Conservation (phyloP, 129 eudicot species). For the Centella asiatica region DNA sequence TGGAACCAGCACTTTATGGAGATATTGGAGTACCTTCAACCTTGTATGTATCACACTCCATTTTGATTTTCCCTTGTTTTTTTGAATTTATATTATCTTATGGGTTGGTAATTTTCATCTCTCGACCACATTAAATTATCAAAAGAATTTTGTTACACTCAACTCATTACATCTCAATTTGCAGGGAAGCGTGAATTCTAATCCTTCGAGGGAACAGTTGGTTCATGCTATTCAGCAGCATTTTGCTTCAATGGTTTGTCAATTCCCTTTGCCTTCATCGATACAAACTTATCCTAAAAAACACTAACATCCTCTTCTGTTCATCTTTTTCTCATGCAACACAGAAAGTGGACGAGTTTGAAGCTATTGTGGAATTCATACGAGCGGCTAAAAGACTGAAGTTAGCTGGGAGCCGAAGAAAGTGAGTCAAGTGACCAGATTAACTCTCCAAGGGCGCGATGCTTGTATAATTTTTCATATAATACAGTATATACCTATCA, state of each 20-base stretch:
- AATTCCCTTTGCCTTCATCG: not conserved
- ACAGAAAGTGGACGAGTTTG: constrained; percentile 80
- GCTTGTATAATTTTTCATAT: constrained; percentile 24
- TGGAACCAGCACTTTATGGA: constrained; percentile 77
- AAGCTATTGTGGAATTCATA: constrained; percentile 76
- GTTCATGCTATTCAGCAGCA: constrained; percentile 70
- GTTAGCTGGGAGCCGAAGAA: constrained; percentile 35
- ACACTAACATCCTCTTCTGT: not conserved
- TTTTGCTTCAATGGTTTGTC: constrained; percentile 79
- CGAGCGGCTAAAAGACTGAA: constrained; percentile 73
- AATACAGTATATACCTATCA: constrained; percentile 22
- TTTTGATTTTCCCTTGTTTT: not conserved
- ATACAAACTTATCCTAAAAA: not conserved
- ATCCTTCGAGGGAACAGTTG: constrained; percentile 75
- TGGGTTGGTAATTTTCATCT: not conserved
- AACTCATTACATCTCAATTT: not conserved
- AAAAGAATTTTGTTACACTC: not conserved
- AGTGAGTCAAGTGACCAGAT: constrained; percentile 17
- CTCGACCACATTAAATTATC: not conserved
- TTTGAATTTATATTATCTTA: too few species aligned
- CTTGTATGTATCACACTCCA: constrained; percentile 37
- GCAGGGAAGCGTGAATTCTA: constrained; percentile 50
- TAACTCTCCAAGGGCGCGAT: constrained; percentile 25
- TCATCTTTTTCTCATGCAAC: constrained; percentile 8
- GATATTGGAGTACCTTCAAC: constrained; percentile 74